Base-by-base conservation (phyloP, 257 asterid genomes). In the Nicotiana knightiana region DNA sequence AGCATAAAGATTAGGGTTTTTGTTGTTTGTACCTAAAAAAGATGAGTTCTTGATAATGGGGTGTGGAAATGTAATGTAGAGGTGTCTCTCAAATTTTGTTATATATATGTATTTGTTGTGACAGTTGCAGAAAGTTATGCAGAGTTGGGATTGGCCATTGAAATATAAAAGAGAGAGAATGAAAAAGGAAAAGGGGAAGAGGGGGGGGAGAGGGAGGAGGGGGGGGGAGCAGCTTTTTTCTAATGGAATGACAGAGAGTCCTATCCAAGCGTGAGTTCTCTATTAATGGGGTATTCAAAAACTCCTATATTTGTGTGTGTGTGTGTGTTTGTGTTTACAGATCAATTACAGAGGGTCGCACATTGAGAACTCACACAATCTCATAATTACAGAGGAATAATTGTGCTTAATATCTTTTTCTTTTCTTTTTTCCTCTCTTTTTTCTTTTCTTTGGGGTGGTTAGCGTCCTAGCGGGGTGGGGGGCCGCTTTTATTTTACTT, bases 111-210 rank as follows among this genome's bases (percentile, higher is more conserved):
- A 83, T 71, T 82, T 32, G 65, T 39, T 81, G 10, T 48, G 82
- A 83, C 85, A 80, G 85, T 77, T 64, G 81, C 81, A 85, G 83
- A 81, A 81, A 79, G 82, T 30, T 85, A 87, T 61, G 86, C 80
- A 81, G 84, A 86, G 83, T 83, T 84, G 63, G 86, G 89, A 89
- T 90, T 88, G 86, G 86, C 89, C 91, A 90, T 90, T 85, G 90
- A 86, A 89, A 82, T 85, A 71, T 81, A 81, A 91, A 89, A 84
- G 92, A 82, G 83, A 82, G 54, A 67, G 12, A 35, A 18, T 53
- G 75, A 37, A 33, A 67, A 67, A 53, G 16, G 15, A 11, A 3
- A n/a, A 28, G 6, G 59, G 17, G 11, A 21, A 21, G 24, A 12
- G 3, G n/a, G 46, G 6, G 61, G 54, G 63, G 24, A 0, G 24